A percentile compares a stretch with the other conserved stretches of the same genome.
phyloP scores from a whole-genome alignment of 176 grass and related monocot species.

The maize (Zea mays) region Zm-B73-REFERENCE-NAM-5.0 NC_050101.1:95497001-95497500 shows the following conservation, averaged over 20 bases:
- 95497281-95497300: neutral
- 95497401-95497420: neutral
- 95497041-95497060: too few relatives aligned
- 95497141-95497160: too few relatives aligned
- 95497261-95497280: neutral
- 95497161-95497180: neutral
- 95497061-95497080: too few relatives aligned
- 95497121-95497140: too few relatives aligned
- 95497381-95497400: neutral
- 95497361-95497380: neutral
- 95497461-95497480: neutral
- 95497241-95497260: neutral
- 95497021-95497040: too few relatives aligned
- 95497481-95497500: conserved; percentile 16
- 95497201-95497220: neutral
- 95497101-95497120: too few relatives aligned
- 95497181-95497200: neutral
- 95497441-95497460: conserved; percentile 29
- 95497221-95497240: neutral
- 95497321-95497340: neutral
- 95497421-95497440: conserved; percentile 20
- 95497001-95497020: too few relatives aligned
- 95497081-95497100: too few relatives aligned
- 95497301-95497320: neutral
- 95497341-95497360: neutral